Base-by-base conservation (phyloP, 805 yeast species). In the Torulaspora gathmanii region DNA sequence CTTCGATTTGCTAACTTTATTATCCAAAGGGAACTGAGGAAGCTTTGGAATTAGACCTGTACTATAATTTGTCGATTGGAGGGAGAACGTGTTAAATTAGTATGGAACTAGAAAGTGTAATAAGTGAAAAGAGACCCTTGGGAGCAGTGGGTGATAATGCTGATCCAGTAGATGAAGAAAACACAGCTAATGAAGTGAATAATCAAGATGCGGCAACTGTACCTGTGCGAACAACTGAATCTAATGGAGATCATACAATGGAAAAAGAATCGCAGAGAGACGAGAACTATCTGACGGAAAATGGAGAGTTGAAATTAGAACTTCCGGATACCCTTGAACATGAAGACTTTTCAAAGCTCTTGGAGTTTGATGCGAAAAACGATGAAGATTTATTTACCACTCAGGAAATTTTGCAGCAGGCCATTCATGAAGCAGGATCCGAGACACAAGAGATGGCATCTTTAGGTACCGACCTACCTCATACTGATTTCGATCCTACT, bases 361-460 rank as follows among this genome's bases (percentile, higher is more conserved):
- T 63, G 23, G 68, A 58, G 30, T 55, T 65, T 37, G 64, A 64
- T 43, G 52, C 61, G 11, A 62, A 62, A 46, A 51, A 58, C 43
- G 68, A 64, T 42, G 60, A 54, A 30, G 66, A 56, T 39, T 36
- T 58, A 42, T 58, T 58, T 43, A 37, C 40, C 15, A 40, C 51
- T 4, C 46, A 48, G n/a, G 46, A 38, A 20, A 41, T 45, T 28
- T 36, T 51, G 34, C 54, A 53, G 40, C 53, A 52, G 15, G 55
- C 50, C 25, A 55, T 49, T 13, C 47, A 45, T 16, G 54, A 44
- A 28, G 51, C 44, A 13, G 37, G 40, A n/a, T 33, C 44, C n/a
- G 41, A 35, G 19, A 19, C 16, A 5, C 39, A 44, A 8, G 42
- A 41, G 5, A 33, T 38, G 10, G 43, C 31, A 35, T n/a, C 27